Evolutionary conservation across 331 rosid species (phyloP), one percentile per base, ranked within the genome.

Genomic region (Dryas integrifolia): DNA sequence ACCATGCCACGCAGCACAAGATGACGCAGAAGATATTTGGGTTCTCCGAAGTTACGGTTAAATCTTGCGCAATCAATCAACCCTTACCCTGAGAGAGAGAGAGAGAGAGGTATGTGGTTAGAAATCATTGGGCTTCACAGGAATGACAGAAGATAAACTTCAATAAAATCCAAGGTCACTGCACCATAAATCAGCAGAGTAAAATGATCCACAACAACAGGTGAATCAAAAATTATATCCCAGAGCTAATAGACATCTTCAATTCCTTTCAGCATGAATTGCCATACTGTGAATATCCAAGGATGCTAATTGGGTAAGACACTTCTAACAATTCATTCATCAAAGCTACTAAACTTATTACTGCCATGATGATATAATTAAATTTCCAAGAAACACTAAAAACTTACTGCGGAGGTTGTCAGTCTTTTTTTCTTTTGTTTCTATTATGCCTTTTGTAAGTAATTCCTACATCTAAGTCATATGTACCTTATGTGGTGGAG

Each of bases 401-500:
- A 58, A 58, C 40, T 26, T 10, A 26, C 35, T 30, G 35, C 3
- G 0, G 35, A 30, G 35, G 18, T 9, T 40, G 12, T 58, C 44
- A 35, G 44, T 12, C 6, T 35, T 7, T 38, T 9, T 30, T 26
- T 26, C 2, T 10, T 69, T 40, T 3, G 3, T 35, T 12, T 24
- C 43, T 66, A 13, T 16, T 13, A 7, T 69, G 50, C 62, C 45
- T 30, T 35, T 35, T 35, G 35, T 40, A 50, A 38, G 49, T n/a
- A 68, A 9, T 50, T 10, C 15, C 4, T 67, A 18, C 46, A n/a
- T 39, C 73, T 9, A 52, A 11, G 7, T 26, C 5, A 53, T 67
- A 44, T 30, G 47, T 82, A 89, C 95, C 95, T 89, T 89, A 56
- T 89, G 92, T 77, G 95, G 95, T 56, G 95, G 95, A 77, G 95